Evolutionary conservation across 2,329 filamentous ascomycete species (phyloP), one percentile per base, ranked within the genome.

Genomic region (Ophiostoma angusticollis): DNA sequence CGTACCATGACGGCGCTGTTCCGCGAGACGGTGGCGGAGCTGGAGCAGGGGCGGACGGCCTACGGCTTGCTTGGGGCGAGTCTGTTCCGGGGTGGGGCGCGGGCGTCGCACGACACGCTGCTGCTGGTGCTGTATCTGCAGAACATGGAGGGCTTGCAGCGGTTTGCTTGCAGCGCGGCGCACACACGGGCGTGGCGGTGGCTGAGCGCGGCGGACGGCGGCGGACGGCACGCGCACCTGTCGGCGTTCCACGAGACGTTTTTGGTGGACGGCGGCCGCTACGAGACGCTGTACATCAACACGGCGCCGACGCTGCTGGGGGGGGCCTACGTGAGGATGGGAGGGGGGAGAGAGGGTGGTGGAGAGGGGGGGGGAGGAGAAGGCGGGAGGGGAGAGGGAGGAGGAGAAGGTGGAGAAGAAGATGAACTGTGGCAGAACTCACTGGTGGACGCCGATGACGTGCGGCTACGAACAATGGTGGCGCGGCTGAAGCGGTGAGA

Each of bases 21-120:
- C 47, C 11, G 31, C 0, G 43, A 38, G 8, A 64, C 72, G 58
- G 47, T 57, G 21, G 52, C 63, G 5, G 46, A 60, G 3, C 39
- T 48, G 6, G 53, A 62, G 3, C 24, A 39, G 4, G 35, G 16
- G 1, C 21, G 23, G 11, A 37, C 19, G 23, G 57, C 65, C 34
- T 62, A 62, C 42, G 71, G 70, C 5, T 60, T 71, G 43, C 52
- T 74, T 2, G 60, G 63, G 27, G 48, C 54, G 18, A 64, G 61
- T 3, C 45, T 47, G 11, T 73, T 64, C 58, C 55, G 53, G 3
- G 56, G 45, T 21, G 33, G 39, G 16, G 44, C 46, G 21, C 48
- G 47, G n/a, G 30, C 34, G 1, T 37, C 41, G 4, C 28, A 40
- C 28, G 43, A 46, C 34, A 49, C 46, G 6, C 34, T 49, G 21